Evolutionary conservation across 2,329 filamentous ascomycete species (phyloP).

Genomic region (Penicillium fuscoglaucum): DNA sequence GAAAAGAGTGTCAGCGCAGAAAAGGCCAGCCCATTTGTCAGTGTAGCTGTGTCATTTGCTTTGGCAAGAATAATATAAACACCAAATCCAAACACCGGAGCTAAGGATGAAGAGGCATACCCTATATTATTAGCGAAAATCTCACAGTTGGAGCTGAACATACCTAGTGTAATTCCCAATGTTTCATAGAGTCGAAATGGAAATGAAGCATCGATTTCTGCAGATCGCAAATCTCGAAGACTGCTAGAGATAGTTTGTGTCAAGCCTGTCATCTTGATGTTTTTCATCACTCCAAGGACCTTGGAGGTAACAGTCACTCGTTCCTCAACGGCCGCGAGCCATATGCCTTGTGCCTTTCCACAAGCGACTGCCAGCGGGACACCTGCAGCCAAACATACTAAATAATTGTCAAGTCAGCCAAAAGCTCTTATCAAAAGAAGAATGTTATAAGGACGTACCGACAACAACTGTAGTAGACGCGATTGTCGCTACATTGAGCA

Average conservation of each 20-base stretch:
- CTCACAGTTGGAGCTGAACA: neutral
- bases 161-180: constrained; percentile 17
- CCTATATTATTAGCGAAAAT: constrained; percentile 13
- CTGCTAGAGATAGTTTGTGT: constrained; percentile 13
- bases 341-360: constrained; percentile 19
- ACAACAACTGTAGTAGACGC: constrained; percentile 14
- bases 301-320: constrained; percentile 23
- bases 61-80: constrained; percentile 16
- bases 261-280: constrained; percentile 25
- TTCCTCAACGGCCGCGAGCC: constrained; percentile 23
- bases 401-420: neutral
- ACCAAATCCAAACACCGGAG: constrained; percentile 21
- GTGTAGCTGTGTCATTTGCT: constrained; percentile 11
- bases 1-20: constrained; percentile 24
- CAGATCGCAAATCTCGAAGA: constrained; percentile 16
- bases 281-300: constrained; percentile 24
- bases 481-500: constrained; percentile 17
- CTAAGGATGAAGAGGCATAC: constrained; percentile 18
- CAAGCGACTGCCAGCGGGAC: constrained; percentile 17
- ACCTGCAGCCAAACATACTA: constrained; percentile 20
- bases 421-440: neutral
- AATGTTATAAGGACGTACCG: constrained; percentile 2
- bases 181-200: constrained; percentile 16
- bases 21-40: constrained; percentile 21
- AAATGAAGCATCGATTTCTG: constrained; percentile 19